Conservation (phyloP, 805 yeast species). For the Wickerhamomyces strasburgensis region DNA sequence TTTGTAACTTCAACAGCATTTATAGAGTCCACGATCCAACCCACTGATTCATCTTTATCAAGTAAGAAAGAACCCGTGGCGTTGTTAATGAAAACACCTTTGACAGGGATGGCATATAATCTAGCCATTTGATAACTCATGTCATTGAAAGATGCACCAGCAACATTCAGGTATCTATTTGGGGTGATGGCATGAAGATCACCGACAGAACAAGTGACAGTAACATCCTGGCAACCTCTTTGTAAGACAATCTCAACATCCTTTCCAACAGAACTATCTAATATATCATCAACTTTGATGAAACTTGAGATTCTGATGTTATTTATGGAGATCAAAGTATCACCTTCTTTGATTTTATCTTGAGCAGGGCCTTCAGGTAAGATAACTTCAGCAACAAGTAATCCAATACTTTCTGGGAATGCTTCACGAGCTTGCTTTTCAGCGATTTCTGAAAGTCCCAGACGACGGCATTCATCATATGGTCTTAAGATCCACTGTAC, state of each 20-base stretch:
- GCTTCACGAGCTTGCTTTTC: slow-evolving; percentile 62
- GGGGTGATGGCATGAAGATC: slow-evolving; percentile 84
- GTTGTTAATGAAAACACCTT: slow-evolving; percentile 75
- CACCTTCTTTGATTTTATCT: slow-evolving; percentile 74
- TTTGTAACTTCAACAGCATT: slow-evolving; percentile 73
- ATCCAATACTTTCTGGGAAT: slow-evolving; percentile 73
- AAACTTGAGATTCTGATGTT: slow-evolving; percentile 62
- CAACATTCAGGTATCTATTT: slow-evolving; percentile 69
- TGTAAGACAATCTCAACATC: slow-evolving; percentile 54
- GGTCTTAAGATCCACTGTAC: slow-evolving; percentile 86
- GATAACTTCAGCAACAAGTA: slow-evolving; percentile 76
- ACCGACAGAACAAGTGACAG: slow-evolving; percentile 51
- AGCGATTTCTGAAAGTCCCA: slow-evolving; percentile 73
- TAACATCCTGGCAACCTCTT: slow-evolving; percentile 64
- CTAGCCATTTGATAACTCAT: slow-evolving; percentile 88
- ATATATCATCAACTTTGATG: slow-evolving; percentile 74
- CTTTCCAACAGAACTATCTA: slow-evolving; percentile 66
- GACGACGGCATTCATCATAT: slow-evolving; percentile 82
- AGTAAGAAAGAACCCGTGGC: slow-evolving; percentile 73
- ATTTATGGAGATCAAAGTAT: slow-evolving; percentile 70
- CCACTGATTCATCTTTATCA: slow-evolving; percentile 53
- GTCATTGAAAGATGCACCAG: slow-evolving; percentile 84
- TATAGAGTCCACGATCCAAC: slow-evolving; percentile 78
- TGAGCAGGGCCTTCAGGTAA: slow-evolving; percentile 85
- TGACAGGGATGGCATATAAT: slow-evolving; percentile 74